A percentile compares a stretch with the other conserved stretches of the same genome.
These are phyloP conservation scores for Corylus avellana DNA, from an alignment of 306 rosid species.

Conservation along the genomic window DNA sequence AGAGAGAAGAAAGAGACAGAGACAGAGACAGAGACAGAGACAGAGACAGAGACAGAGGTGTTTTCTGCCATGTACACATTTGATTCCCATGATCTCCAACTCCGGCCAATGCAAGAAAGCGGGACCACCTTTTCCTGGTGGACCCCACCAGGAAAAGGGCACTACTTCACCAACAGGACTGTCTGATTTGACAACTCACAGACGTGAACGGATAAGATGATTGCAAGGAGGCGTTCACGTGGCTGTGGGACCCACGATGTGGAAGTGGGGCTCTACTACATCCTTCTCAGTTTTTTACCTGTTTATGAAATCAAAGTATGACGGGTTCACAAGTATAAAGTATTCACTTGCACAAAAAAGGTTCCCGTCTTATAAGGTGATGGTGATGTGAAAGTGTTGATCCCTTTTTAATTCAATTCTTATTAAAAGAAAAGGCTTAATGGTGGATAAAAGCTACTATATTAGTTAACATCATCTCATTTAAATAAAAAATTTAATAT, in stretches of 20 bases:
- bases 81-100: not conserved
- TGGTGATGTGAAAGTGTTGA: no score
- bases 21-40: no score
- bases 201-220: conserved; percentile 52
- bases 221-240: conserved; percentile 42
- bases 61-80: not conserved
- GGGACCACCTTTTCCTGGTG: conserved; percentile 3
- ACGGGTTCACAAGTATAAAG: no score
- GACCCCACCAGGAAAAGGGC: conserved; percentile 16
- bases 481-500: no score
- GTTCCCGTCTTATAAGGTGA: no score
- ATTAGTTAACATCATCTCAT: no score
- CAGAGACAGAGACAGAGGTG: not conserved
- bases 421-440: no score
- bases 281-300: not conserved
- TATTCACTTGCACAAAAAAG: no score
- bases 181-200: conserved; percentile 33
- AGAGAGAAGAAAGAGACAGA: no score
- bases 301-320: no score
- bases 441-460: no score
- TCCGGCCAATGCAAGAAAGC: not conserved
- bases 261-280: conserved; percentile 18
- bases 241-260: conserved; percentile 35
- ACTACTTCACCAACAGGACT: not conserved
- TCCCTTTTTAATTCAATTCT: no score